phyloP scores from a whole-genome alignment of 2,329 filamentous ascomycete genomes.

The Pezicula carpinea region DNA sequence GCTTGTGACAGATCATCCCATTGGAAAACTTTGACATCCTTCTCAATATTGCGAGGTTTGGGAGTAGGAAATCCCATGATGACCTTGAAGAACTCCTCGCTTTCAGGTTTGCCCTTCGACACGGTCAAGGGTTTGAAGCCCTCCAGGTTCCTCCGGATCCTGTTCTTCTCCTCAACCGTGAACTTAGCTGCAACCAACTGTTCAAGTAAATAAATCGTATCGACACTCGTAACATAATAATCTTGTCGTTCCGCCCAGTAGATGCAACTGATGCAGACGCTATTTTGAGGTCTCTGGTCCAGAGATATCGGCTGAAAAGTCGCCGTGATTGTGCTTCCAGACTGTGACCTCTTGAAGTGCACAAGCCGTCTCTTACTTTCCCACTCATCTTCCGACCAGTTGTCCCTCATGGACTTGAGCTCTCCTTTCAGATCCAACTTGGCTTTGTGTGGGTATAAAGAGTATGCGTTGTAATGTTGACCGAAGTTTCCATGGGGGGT shows the following conservation, averaged over 20 bases:
- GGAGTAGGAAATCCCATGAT: constrained; percentile 97
- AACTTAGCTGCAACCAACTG: constrained; percentile 82
- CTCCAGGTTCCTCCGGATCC: constrained; percentile 91
- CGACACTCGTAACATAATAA: constrained; percentile 92
- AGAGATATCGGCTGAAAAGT: constrained; percentile 75
- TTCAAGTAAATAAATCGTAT: constrained; percentile 93
- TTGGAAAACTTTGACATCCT: constrained; percentile 97
- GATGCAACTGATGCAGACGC: constrained; percentile 95
- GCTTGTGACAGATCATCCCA: constrained; percentile 87
- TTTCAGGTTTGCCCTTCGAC: constrained; percentile 86
- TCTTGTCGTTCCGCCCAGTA: constrained; percentile 90
- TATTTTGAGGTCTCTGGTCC: constrained; percentile 75
- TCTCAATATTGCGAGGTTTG: constrained; percentile 96
- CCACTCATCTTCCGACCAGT: constrained; percentile 81
- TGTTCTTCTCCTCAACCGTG: constrained; percentile 96
- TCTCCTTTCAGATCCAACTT: constrained; percentile 81
- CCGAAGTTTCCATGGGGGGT: constrained; percentile 35
- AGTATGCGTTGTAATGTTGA: constrained; percentile 40
- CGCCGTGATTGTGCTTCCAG: constrained; percentile 74
- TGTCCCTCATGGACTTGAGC: constrained; percentile 74
- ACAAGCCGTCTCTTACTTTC: constrained; percentile 78
- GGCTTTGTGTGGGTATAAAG: constrained; percentile 77
- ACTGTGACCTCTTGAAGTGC: constrained; percentile 78
- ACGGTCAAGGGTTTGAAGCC: constrained; percentile 90
- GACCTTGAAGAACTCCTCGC: constrained; percentile 96